phyloP scores from a whole-genome alignment of 2,329 filamentous ascomycete species.

The Albophoma yamanashiensis region DNA sequence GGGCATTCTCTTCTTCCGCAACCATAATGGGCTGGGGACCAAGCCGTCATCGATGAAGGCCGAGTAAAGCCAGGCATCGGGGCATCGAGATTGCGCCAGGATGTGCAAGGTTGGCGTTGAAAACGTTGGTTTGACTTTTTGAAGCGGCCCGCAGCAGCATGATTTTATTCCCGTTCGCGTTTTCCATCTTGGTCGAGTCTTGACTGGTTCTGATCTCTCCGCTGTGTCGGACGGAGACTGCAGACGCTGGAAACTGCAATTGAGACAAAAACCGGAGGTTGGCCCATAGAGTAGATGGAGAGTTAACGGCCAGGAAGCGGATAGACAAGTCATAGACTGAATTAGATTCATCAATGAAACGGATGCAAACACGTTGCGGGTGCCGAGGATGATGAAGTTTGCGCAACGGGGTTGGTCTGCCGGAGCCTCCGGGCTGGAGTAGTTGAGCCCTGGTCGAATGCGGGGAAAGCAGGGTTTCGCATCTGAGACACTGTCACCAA shows the following conservation, averaged over 20 bases:
- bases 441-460: background rate
- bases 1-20: conserved; percentile 89
- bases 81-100: background rate
- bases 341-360: background rate
- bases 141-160: background rate
- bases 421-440: background rate
- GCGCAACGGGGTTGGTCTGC: background rate
- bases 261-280: background rate
- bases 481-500: background rate
- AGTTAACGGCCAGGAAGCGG: background rate
- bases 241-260: background rate
- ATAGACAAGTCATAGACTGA: background rate
- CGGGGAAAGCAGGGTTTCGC: background rate
- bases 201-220: background rate
- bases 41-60: conserved; percentile 13
- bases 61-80: background rate
- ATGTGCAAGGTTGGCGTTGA: background rate
- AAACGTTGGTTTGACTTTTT: background rate
- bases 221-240: background rate
- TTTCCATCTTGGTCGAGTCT: background rate
- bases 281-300: background rate
- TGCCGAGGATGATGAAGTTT: background rate
- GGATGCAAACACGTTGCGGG: background rate
- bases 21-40: conserved; percentile 76
- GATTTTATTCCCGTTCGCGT: background rate